Evolutionary conservation across 495 filamentous ascomycete species (phyloP).

Genomic region (Pyronema domesticum): DNA sequence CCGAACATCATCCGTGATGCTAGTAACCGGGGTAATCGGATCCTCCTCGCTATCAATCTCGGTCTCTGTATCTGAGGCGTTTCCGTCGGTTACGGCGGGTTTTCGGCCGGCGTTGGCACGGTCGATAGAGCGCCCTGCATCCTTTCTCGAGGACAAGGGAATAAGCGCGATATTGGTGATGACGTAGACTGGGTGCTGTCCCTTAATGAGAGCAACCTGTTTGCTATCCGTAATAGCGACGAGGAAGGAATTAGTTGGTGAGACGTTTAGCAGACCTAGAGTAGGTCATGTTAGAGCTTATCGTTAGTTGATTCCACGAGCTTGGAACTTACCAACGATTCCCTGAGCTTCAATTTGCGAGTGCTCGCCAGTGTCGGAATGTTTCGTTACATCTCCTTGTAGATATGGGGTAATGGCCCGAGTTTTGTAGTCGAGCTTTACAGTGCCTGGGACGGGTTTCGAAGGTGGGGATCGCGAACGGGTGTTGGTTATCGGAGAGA

Average conservation of each 20-base stretch:
- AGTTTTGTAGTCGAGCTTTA: conserved; percentile 61
- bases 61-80: conserved; percentile 10
- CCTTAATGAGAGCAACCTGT: conserved; percentile 73
- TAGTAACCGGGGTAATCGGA: conserved; percentile 5
- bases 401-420: conserved; percentile 34
- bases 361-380: background rate
- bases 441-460: conserved; percentile 16
- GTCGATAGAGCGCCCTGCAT: conserved; percentile 51
- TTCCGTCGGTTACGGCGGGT: conserved; percentile 4
- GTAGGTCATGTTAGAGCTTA: background rate
- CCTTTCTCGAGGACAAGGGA: conserved; percentile 55
- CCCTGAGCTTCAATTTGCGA: conserved; percentile 55
- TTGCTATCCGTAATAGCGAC: conserved; percentile 66
- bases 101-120: conserved; percentile 37
- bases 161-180: conserved; percentile 75
- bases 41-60: conserved; percentile 24
- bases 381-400: conserved; percentile 3
- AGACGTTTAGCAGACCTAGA: conserved; percentile 55
- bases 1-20: conserved; percentile 27
- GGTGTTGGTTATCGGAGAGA: conserved; percentile 47
- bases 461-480: conserved; percentile 25
- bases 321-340: conserved; percentile 50
- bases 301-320: background rate
- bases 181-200: conserved; percentile 56
- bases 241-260: conserved; percentile 53